Conservation (phyloP, 306 rosid genomes). For the Cajanus cajan region DNA sequence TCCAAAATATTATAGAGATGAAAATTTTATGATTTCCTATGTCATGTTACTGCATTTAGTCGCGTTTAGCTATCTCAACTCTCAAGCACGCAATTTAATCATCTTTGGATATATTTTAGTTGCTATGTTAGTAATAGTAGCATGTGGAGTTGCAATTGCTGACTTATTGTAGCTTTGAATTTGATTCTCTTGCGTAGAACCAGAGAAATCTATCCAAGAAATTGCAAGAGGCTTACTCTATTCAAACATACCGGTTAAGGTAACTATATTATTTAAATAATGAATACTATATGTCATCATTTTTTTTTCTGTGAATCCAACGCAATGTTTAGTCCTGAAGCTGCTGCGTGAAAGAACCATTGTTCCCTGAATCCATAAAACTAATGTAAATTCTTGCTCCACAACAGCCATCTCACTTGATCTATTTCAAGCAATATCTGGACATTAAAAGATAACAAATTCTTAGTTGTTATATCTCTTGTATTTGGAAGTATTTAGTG, state of each 20-base stretch:
- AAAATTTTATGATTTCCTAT: neutral
- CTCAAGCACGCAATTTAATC: neutral
- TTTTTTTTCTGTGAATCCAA: neutral
- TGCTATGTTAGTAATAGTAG: neutral
- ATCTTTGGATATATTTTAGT: conserved; percentile 7
- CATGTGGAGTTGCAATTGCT: conserved; percentile 28
- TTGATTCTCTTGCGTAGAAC: conserved; percentile 51
- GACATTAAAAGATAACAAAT: conserved; percentile 7
- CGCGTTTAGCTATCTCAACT: neutral
- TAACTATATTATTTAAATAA: conserved; percentile 31
- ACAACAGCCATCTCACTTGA: neutral
- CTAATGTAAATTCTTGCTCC: neutral
- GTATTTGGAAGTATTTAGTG: neutral
- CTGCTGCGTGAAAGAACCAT: neutral
- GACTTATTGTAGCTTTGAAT: neutral
- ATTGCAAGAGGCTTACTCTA: conserved; percentile 58
- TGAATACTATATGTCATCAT: neutral
- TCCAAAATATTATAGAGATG: neutral
- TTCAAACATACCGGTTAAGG: conserved; percentile 65
- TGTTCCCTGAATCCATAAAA: neutral
- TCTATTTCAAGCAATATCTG: conserved; percentile 18
- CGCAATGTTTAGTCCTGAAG: neutral
- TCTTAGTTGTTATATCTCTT: neutral
- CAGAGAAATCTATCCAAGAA: conserved; percentile 59
- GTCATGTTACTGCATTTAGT: neutral